Percentiles rank a stretch among this genome's conserved stretches.
phyloP scores from a whole-genome alignment of 257 asterid species.

The Nicotiana paniculata region DNA sequence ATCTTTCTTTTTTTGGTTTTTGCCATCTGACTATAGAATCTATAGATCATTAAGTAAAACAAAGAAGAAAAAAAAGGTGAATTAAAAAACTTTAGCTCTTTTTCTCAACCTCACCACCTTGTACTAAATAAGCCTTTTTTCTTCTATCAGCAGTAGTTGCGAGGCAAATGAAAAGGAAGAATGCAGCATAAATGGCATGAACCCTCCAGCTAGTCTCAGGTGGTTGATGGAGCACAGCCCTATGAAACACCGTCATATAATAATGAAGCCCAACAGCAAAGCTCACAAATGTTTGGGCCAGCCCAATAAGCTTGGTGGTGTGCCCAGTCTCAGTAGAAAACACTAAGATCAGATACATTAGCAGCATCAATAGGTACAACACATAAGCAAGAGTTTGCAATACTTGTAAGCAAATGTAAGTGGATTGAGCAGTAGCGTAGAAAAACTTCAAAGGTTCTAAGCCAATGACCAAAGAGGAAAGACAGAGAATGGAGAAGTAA shows the following conservation, averaged over 20 bases:
- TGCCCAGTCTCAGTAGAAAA: conserved; percentile 73
- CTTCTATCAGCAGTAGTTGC: conserved; percentile 44
- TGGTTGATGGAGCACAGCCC: conserved; percentile 72
- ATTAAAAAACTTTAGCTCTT: conserved; percentile 24
- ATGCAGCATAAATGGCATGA: conserved; percentile 74
- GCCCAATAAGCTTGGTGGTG: conserved; percentile 45
- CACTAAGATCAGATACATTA: conserved; percentile 72
- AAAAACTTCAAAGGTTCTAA: conserved; percentile 77
- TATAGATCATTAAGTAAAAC: not conserved
- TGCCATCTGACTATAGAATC: not conserved
- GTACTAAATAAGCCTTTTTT: conserved; percentile 77
- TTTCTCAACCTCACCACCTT: conserved; percentile 76
- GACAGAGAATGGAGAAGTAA: conserved; percentile 72
- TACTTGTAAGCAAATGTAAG: conserved; percentile 67
- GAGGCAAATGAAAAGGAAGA: conserved; percentile 64
- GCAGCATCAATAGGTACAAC: conserved; percentile 74
- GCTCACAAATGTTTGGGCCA: conserved; percentile 89
- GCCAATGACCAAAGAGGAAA: conserved; percentile 62
- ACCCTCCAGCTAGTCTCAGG: conserved; percentile 81
- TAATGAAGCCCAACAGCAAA: conserved; percentile 88
- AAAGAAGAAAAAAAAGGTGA: not conserved
- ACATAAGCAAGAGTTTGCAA: conserved; percentile 67
- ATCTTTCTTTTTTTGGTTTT: not conserved
- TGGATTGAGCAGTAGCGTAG: conserved; percentile 80
- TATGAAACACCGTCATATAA: conserved; percentile 78